Evolutionary conservation across 208 protist genomes (phyloP), one percentile per base, ranked within the genome.

Genomic region (Novymonas esmeraldas): DNA sequence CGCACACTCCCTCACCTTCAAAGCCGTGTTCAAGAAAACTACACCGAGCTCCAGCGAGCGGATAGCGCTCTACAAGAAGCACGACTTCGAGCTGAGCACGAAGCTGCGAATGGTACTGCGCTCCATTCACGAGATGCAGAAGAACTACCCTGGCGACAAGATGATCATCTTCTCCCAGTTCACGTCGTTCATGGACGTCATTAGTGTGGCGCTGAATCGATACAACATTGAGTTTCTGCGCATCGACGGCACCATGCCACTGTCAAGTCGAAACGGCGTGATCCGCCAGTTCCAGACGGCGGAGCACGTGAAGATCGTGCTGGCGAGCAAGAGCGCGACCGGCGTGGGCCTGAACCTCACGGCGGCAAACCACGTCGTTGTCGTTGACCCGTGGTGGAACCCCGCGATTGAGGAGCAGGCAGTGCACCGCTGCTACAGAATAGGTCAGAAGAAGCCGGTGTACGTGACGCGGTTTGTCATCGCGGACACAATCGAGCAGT

Each of bases 131-230:
- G 73, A 81, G 13, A 94, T 97, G 86, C 73, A 69, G 33, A 72
- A 78, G 59, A 76, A 93, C 10, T 62, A 78, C 61, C 85, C 84
- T 18, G 72, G 79, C 31, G 90, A 94, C 44, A 99, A 99, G 80
- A 90, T 92, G 81, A 94, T 99, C 50, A 93, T 99, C 16, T 99
- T 99, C 69, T 98, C 94, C 13, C 98, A 99, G 56, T 99, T 98
- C 84, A 99, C 98, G 3, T 95, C 89, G 0, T 98, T 99, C 76
- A 94, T 99, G 73, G 95, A 99, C 69, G 76, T 99, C 9, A 89
- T 99, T 44, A 85, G 98, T 24, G 85, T 89, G 0, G 71, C 87
- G 2, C 72, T 99, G 1, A 69, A 85, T 6, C 64, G 75, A 16
- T 82, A 74, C 58, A 70, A 66, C 39, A 86, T 98, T 62, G 28